Evolutionary conservation across 371 early-diverging fungal genomes (phyloP), one percentile per base, ranked within the genome.

Genomic region (Haplosporangium sp.): DNA sequence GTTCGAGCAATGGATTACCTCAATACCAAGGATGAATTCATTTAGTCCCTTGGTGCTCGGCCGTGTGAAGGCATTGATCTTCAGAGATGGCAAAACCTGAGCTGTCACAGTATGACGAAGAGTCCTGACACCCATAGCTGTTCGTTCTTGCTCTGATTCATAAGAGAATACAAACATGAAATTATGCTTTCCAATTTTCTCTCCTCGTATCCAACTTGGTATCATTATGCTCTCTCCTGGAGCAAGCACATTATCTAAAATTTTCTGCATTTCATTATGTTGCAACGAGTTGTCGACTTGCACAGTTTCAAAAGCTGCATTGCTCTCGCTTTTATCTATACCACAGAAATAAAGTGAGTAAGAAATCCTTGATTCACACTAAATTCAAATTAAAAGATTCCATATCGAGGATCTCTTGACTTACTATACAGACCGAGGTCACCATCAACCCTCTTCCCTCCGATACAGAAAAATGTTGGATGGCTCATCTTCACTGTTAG

Each of bases 11-110:
- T 45, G 15, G 8, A 45, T 71, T 73, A 95, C 89, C 88, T 98
- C 98, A 37, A 98, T 88, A 3, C 97, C 97, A 9, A 98, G 86
- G 35, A 96, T 90, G 66, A 93, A 95, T 71, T 95, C 95, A 71
- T 91, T 89, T 5, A 94, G 85, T 7, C 84, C 83, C 19, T 86
- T 86, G 13, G 91, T 85, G 63, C 96, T 94, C 1, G 94, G 94
- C n/a, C 97, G 85, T 4, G 97, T 95, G 77, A 96, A 96, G 0
- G 96, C 96, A 74, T 96, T 96, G 82, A 98, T 94, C 62, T 94
- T 91, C 35, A 98, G 86, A 1, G 96, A 96, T 4, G 97, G 95
- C 34, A 89, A 72, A 1, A 98, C 96, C 55, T 91, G 90, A 0
- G 90, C 78, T 0, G 85, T 65, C 4, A 90, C 55, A 0, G 88